These are phyloP conservation scores for Nicotiana noctiflora DNA, from an alignment of 257 asterid genomes.

Conservation along the genomic window DNA sequence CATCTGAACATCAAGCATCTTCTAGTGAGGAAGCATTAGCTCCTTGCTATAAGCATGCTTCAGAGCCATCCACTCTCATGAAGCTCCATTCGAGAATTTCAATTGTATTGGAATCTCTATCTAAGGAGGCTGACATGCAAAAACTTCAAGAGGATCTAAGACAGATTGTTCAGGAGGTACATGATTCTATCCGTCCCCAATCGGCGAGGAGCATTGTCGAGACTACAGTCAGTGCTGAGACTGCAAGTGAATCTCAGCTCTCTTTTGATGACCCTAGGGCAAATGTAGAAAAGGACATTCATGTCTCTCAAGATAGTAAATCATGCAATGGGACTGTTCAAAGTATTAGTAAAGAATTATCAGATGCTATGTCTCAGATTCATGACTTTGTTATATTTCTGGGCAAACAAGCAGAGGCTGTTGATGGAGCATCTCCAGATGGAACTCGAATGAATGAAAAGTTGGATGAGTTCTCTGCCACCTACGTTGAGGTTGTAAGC, in stretches of 20 bases:
- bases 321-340: constrained; percentile 18
- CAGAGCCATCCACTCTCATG: constrained; percentile 33
- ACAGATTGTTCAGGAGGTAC: constrained; percentile 49
- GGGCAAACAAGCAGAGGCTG: constrained; percentile 60
- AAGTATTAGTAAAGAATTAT: constrained; percentile 39
- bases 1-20: constrained; percentile 15
- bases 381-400: constrained; percentile 52
- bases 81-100: constrained; percentile 58
- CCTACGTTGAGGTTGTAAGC: constrained; percentile 41
- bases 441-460: constrained; percentile 44
- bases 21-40: constrained; percentile 19
- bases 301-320: constrained; percentile 28
- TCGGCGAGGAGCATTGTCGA: constrained; percentile 25
- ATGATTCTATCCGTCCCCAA: constrained; percentile 24
- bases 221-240: constrained; percentile 22
- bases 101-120: constrained; percentile 45
- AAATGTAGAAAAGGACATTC: constrained; percentile 22
- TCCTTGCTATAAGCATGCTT: constrained; percentile 21
- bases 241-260: constrained; percentile 17
- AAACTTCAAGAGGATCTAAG: constrained; percentile 46
- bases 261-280: constrained; percentile 22
- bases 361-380: constrained; percentile 56
- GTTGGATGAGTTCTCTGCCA: constrained; percentile 45
- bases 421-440: constrained; percentile 46
- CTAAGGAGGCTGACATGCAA: constrained; percentile 48